Percentiles rank a stretch among this genome's conserved stretches.
These are phyloP conservation scores for Dioscorea zingiberensis DNA, from an alignment of 106 monocot genomes.

Conservation along the genomic window DNA sequence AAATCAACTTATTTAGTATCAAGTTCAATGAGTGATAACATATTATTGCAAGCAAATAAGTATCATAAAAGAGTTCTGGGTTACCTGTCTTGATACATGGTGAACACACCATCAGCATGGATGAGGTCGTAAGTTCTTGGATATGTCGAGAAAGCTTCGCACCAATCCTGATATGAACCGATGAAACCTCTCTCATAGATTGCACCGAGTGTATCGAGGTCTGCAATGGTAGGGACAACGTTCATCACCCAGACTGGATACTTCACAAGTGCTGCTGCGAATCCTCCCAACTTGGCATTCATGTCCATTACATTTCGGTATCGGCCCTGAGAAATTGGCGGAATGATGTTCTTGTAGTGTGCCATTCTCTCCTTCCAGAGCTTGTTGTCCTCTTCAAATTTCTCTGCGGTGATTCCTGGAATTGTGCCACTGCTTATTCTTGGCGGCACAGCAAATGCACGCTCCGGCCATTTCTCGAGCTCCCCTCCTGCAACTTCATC, in stretches of 20 bases:
- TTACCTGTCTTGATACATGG: conserved; percentile 58
- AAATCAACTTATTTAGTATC: too few species aligned
- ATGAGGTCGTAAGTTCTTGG: conserved; percentile 76
- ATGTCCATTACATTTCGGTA: conserved; percentile 77
- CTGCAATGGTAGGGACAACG: conserved; percentile 25
- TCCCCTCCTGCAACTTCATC: conserved; percentile 51
- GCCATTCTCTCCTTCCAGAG: conserved; percentile 39
- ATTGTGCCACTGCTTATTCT: conserved; percentile 34
- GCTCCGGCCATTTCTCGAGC: conserved; percentile 49
- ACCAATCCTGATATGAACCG: conserved; percentile 73
- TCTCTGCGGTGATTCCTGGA: conserved; percentile 27
- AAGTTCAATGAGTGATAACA: too few species aligned
- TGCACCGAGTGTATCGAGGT: conserved; percentile 37
- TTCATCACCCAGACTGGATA: conserved; percentile 80
- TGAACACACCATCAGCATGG: conserved; percentile 52
- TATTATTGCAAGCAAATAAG: too few species aligned
- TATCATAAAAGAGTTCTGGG: background rate
- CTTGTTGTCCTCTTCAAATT: conserved; percentile 37
- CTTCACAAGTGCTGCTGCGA: conserved; percentile 43
- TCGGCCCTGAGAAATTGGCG: conserved; percentile 30
- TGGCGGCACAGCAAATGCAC: conserved; percentile 47
- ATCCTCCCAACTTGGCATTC: conserved; percentile 51
- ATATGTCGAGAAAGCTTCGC: conserved; percentile 73
- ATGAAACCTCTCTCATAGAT: conserved; percentile 67
- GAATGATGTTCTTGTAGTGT: conserved; percentile 40